Percentiles rank a stretch among this genome's conserved stretches.
These are phyloP conservation scores for Beauveria pseudobassiana DNA, from an alignment of 2,329 filamentous ascomycete species.

Conservation along the genomic window DNA sequence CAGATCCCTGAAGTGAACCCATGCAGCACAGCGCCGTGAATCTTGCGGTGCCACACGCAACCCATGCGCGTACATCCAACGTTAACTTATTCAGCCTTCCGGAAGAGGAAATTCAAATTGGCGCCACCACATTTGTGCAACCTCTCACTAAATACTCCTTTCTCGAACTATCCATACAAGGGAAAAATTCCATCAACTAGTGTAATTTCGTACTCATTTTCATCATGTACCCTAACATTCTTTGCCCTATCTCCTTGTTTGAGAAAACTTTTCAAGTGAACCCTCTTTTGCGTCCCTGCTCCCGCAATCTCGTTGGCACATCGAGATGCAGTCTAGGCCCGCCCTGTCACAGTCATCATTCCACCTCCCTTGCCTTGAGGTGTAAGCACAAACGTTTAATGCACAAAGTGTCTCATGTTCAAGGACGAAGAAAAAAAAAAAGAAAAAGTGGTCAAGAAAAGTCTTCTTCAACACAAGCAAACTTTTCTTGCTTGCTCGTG, in stretches of 20 bases:
- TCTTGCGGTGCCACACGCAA: neutral
- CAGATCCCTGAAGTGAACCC: too few species aligned
- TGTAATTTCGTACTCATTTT: too few species aligned
- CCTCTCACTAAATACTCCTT: neutral
- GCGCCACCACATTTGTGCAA: constrained; percentile 1
- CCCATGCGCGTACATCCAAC: neutral
- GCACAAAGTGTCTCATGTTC: neutral
- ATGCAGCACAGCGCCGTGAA: too few species aligned
- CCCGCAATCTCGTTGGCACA: neutral
- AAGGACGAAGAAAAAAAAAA: neutral
- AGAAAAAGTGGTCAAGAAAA: neutral
- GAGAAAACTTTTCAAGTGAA: too few species aligned
- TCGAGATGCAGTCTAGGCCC: neutral
- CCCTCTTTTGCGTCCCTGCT: too few species aligned
- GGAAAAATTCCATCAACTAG: too few species aligned
- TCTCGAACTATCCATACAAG: neutral
- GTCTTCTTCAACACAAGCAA: neutral
- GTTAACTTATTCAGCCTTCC: neutral
- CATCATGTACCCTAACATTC: too few species aligned
- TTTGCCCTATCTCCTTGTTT: too few species aligned
- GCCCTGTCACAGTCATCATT: constrained; percentile 2
- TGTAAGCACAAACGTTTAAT: neutral
- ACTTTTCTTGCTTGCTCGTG: neutral
- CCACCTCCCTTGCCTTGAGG: neutral
- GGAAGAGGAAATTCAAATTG: constrained; percentile 3